Evolutionary conservation across 2,329 filamentous ascomycete genomes (phyloP).

Genomic region (Sporothrix brunneoviolacea): DNA sequence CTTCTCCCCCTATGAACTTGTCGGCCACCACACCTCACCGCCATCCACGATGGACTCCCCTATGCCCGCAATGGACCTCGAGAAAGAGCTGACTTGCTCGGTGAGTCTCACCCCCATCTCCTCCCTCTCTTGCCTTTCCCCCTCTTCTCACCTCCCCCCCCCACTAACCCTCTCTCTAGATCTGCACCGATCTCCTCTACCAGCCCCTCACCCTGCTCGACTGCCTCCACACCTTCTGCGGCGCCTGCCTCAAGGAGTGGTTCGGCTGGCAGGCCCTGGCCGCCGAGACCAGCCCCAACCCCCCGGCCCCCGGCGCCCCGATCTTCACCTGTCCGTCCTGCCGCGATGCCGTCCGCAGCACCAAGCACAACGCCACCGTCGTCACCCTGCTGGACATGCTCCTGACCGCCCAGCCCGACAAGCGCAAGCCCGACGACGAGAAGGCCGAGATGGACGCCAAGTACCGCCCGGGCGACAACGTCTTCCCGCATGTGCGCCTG

Average conservation of each 20-base stretch:
- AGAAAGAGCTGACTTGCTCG: slow-evolving; percentile 92
- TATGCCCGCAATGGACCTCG: slow-evolving; percentile 60
- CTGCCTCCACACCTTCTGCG: slow-evolving; percentile 94
- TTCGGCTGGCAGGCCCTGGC: slow-evolving; percentile 70
- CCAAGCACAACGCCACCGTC: slow-evolving; percentile 83
- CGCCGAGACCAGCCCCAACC: slow-evolving; percentile 44
- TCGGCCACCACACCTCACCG: neutral
- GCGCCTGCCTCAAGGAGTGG: slow-evolving; percentile 93
- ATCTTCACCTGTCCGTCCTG: slow-evolving; percentile 89
- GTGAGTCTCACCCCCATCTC: slow-evolving; percentile 47
- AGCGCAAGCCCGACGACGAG: slow-evolving; percentile 63
- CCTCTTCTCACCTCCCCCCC: slow-evolving; percentile 1
- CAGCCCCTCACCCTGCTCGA: slow-evolving; percentile 87
- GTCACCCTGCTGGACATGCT: slow-evolving; percentile 88
- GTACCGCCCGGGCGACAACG: slow-evolving; percentile 75
- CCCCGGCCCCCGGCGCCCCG: slow-evolving; percentile 40
- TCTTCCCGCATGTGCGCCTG: slow-evolving; percentile 58
- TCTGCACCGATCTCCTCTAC: slow-evolving; percentile 92
- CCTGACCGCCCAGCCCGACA: slow-evolving; percentile 69
- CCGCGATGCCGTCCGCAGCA: slow-evolving; percentile 77
- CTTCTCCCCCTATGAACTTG: neutral
- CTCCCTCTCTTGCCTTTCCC: neutral
- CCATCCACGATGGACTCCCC: slow-evolving; percentile 39
- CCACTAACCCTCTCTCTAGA: slow-evolving; percentile 45
- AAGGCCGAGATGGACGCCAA: slow-evolving; percentile 67